phyloP scores from a whole-genome alignment of 78 protist genomes.

The Dictyostelium brefeldianum region DNA sequence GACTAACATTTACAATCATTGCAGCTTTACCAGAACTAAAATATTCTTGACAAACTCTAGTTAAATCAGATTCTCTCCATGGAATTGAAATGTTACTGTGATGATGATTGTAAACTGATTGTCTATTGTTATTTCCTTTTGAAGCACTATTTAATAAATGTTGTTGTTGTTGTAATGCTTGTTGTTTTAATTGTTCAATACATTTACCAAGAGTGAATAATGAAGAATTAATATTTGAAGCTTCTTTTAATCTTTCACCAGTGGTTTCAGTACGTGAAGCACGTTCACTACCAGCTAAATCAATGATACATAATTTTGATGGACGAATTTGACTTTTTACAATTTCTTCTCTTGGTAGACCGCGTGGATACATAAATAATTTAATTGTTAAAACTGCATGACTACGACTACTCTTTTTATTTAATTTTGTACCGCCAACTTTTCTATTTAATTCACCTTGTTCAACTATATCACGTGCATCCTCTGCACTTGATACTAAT shows the following conservation, averaged over 20 bases:
- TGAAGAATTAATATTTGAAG: slow-evolving; percentile 84
- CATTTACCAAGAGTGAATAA: slow-evolving; percentile 81
- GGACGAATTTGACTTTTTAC: neutral
- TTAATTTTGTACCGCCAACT: slow-evolving; percentile 86
- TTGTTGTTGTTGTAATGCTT: slow-evolving; percentile 36
- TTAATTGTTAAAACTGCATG: slow-evolving; percentile 82
- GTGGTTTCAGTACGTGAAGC: slow-evolving; percentile 53
- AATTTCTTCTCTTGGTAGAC: neutral
- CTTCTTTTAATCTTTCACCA: slow-evolving; percentile 85
- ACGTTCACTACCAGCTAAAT: slow-evolving; percentile 92
- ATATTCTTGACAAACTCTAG: slow-evolving; percentile 88
- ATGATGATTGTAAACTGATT: neutral
- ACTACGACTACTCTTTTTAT: slow-evolving; percentile 78
- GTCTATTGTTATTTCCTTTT: neutral
- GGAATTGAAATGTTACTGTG: slow-evolving; percentile 69
- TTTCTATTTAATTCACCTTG: slow-evolving; percentile 77
- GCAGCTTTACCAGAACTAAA: slow-evolving; percentile 80
- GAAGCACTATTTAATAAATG: slow-evolving; percentile 6
- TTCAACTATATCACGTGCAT: slow-evolving; percentile 70
- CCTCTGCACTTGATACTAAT: slow-evolving; percentile 60
- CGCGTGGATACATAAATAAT: slow-evolving; percentile 36
- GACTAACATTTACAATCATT: slow-evolving; percentile 87
- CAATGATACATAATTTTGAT: slow-evolving; percentile 82
- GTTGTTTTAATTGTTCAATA: slow-evolving; percentile 84
- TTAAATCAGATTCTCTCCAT: slow-evolving; percentile 90